Base-by-base conservation (phyloP, 306 rosid species). In the Vigna hirtella region DNA sequence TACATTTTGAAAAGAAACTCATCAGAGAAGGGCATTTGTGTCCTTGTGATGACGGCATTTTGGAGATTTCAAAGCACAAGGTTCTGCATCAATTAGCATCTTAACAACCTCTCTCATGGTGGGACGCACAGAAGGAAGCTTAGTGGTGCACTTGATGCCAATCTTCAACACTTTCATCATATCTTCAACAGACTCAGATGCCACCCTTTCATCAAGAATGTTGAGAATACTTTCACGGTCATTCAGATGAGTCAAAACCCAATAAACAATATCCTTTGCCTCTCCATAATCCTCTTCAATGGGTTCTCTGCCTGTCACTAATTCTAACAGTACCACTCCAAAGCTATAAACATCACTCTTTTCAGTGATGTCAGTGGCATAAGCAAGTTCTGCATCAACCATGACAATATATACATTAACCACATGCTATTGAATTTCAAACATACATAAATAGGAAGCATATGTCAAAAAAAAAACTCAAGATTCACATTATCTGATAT, bases 291-390 rank as follows among this genome's bases (percentile, higher is more conserved):
- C 94, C 26, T 96, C 96, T 75, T 89, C 99, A 7, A 93, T 77
- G 2, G 99, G 81, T 83, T 86, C 89, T 79, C 91, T 86, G 9
- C 99, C 98, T 1, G 97, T 81, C 40, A 91, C 89, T 72, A 96
- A 84, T 77, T 96, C 99, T 47, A 96, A 69, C 9, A 93, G 84
- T 79, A 93, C 97, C 70, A 96, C 96, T 28, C 99, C 99, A 16
- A 89, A 93, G 77, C 99, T 93, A 74, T 96, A 96, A 14, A 96
- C 98, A 64, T 96, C 99, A 66, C 94, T 86, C 81, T 93, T 96
- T 79, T 91, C 94, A 1, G 88, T 87, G 28, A 96, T 86, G 82
- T 93, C 87, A 5, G 61, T 70, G 76, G 97, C 88, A 82, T 93
- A 96, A 42, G 96, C 99, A 1, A 93, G 90, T 85, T 96, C 99